phyloP scores from a whole-genome alignment of 768 basidiomycete genomes.

The Atractiella rhizophila region DNA sequence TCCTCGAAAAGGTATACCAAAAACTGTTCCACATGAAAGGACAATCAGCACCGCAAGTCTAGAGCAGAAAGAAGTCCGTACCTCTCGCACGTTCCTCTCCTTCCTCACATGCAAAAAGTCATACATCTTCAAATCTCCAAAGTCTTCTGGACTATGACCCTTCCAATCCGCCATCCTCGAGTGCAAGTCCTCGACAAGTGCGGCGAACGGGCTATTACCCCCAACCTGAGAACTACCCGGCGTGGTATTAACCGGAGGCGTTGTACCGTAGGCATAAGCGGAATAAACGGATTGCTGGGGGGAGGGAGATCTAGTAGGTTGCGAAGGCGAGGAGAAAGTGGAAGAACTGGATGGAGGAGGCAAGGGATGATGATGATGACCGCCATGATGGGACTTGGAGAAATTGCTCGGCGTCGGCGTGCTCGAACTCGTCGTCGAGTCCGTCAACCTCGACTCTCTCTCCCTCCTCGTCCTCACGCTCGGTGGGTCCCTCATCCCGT shows the following conservation, averaged over 20 bases:
- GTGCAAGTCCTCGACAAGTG: constrained; percentile 67
- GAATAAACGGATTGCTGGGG: constrained; percentile 9
- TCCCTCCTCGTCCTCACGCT: no score
- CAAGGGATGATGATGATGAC: no score
- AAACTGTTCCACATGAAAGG: neutral
- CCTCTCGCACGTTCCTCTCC: constrained; percentile 70
- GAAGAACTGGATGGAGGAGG: neutral
- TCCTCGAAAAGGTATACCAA: constrained; percentile 57
- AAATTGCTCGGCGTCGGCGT: no score
- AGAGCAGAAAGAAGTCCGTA: constrained; percentile 19
- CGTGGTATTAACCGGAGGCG: neutral
- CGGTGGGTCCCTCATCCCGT: no score
- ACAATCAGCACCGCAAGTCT: neutral
- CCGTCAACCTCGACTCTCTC: no score
- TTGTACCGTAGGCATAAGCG: constrained; percentile 6
- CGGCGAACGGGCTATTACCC: constrained; percentile 32
- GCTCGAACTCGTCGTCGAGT: no score
- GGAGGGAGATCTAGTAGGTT: neutral
- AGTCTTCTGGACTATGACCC: constrained; percentile 52
- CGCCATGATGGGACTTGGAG: no score
- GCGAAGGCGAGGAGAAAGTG: constrained; percentile 2
- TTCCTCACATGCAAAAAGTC: constrained; percentile 71
- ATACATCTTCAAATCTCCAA: constrained; percentile 74
- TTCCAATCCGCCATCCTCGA: constrained; percentile 90
- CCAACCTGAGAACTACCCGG: neutral